Evolutionary conservation across 805 yeast genomes (phyloP).

Genomic region (Myxozyma melibiosi): DNA sequence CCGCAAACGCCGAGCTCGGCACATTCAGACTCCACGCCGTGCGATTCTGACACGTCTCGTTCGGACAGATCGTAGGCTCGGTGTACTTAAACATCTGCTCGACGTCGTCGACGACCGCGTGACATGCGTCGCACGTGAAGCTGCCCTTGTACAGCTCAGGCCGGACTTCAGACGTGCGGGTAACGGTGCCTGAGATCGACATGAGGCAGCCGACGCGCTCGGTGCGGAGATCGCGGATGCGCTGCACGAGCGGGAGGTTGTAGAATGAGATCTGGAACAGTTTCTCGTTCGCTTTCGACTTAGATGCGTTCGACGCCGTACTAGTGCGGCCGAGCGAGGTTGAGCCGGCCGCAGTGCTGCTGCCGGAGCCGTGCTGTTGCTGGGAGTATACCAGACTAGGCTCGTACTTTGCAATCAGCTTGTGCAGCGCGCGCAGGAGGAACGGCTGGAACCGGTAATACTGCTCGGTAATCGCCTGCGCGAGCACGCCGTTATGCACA

Average conservation of each 20-base stretch:
- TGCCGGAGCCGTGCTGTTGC: slow-evolving; percentile 5
- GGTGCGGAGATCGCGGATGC: slow-evolving; percentile 88
- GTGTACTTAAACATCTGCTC: slow-evolving; percentile 93
- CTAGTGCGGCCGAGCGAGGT: slow-evolving; percentile 1
- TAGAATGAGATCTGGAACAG: slow-evolving; percentile 89
- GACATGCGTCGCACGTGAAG: slow-evolving; percentile 86
- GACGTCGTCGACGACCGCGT: slow-evolving; percentile 80
- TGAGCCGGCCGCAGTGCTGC: background rate
- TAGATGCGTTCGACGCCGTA: slow-evolving; percentile 28
- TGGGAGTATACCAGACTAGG: slow-evolving; percentile 58
- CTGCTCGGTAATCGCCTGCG: slow-evolving; percentile 86
- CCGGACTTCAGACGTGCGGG: slow-evolving; percentile 93
- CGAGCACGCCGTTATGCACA: slow-evolving; percentile 74
- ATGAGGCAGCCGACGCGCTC: slow-evolving; percentile 83
- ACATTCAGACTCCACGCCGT: slow-evolving; percentile 82
- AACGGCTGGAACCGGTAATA: slow-evolving; percentile 91
- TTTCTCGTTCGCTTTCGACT: slow-evolving; percentile 58
- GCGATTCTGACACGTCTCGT: slow-evolving; percentile 84
- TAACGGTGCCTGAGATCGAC: slow-evolving; percentile 90
- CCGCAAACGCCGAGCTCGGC: slow-evolving; percentile 81
- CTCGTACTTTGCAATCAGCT: slow-evolving; percentile 70
- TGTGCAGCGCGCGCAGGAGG: slow-evolving; percentile 70
- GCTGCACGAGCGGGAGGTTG: slow-evolving; percentile 76
- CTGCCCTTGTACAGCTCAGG: slow-evolving; percentile 89
- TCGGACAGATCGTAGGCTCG: slow-evolving; percentile 90